phyloP scores from a whole-genome alignment of 2,329 filamentous ascomycete genomes.

The Aspergillus transmontanensis region DNA sequence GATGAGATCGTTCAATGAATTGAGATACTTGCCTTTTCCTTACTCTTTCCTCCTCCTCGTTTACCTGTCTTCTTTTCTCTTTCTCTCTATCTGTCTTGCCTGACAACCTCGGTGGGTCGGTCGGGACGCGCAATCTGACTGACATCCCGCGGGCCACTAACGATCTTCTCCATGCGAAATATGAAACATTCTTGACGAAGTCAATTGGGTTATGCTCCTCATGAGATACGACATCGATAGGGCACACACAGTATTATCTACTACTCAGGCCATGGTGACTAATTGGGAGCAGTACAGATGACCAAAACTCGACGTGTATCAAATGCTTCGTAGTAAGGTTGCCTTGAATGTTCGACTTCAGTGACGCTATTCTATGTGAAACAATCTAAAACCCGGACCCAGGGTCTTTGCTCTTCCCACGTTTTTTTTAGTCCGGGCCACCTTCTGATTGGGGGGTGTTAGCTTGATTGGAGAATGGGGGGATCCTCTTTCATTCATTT shows the following conservation, averaged over 20 bases:
- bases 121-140: constrained; percentile 4
- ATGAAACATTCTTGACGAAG: background rate
- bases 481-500: background rate
- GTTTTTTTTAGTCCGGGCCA: background rate
- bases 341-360: background rate
- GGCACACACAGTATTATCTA: background rate
- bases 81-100: background rate
- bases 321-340: background rate
- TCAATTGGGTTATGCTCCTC: background rate
- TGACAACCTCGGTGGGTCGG: constrained; percentile 3
- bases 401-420: background rate
- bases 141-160: constrained; percentile 1
- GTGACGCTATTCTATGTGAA: constrained; percentile 3
- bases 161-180: background rate
- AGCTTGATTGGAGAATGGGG: background rate
- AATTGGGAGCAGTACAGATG: background rate
- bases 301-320: background rate
- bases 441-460: background rate
- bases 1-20: background rate
- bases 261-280: background rate
- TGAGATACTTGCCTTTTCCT: background rate
- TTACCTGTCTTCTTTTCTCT: background rate
- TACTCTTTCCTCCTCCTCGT: background rate
- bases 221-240: background rate
- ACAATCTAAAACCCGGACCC: constrained; percentile 1